Conservation (phyloP, 2,329 filamentous ascomycete genomes). For the Salinomyces thailandicus region DNA sequence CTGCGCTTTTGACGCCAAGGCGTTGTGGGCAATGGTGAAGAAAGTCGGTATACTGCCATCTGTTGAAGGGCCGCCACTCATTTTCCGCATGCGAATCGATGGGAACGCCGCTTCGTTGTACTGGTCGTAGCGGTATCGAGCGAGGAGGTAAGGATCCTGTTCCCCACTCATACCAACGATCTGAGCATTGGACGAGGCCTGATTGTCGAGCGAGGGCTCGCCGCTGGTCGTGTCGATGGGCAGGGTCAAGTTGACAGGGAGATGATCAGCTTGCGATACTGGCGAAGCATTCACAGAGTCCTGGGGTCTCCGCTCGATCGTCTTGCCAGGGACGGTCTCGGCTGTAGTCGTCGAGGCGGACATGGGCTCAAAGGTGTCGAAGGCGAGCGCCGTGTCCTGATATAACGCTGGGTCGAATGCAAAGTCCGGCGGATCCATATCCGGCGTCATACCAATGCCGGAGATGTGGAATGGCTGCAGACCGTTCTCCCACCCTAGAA, state of each 20-base stretch:
- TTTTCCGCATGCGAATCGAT: slow-evolving; percentile 23
- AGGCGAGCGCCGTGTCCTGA: slow-evolving; percentile 15
- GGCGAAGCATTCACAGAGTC: slow-evolving; percentile 20
- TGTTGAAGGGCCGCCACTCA: slow-evolving; percentile 16
- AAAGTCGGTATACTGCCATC: slow-evolving; percentile 21
- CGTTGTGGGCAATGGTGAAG: slow-evolving; percentile 28
- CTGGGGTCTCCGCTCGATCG: slow-evolving; percentile 6
- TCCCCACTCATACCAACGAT: slow-evolving; percentile 26
- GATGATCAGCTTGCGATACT: slow-evolving; percentile 9
- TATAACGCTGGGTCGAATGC: slow-evolving; percentile 22
- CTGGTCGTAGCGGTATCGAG: slow-evolving; percentile 24
- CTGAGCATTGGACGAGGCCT: slow-evolving; percentile 23
- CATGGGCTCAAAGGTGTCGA: slow-evolving; percentile 19
- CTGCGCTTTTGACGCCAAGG: slow-evolving; percentile 26
- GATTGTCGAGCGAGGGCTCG: slow-evolving; percentile 24
- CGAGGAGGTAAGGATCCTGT: slow-evolving; percentile 24
- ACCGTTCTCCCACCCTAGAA: slow-evolving; percentile 20
- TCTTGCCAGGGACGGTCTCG: slow-evolving; percentile 6
- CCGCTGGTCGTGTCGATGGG: slow-evolving; percentile 19
- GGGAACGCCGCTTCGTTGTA: slow-evolving; percentile 26
- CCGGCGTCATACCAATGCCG: slow-evolving; percentile 13
- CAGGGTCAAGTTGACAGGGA: slow-evolving; percentile 16
- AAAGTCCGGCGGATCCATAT: slow-evolving; percentile 14
- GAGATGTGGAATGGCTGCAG: slow-evolving; percentile 20
- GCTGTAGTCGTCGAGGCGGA: slow-evolving; percentile 14